phyloP scores from a whole-genome alignment of 345 rosid genomes.

The Gossypium rotundifolium region DNA sequence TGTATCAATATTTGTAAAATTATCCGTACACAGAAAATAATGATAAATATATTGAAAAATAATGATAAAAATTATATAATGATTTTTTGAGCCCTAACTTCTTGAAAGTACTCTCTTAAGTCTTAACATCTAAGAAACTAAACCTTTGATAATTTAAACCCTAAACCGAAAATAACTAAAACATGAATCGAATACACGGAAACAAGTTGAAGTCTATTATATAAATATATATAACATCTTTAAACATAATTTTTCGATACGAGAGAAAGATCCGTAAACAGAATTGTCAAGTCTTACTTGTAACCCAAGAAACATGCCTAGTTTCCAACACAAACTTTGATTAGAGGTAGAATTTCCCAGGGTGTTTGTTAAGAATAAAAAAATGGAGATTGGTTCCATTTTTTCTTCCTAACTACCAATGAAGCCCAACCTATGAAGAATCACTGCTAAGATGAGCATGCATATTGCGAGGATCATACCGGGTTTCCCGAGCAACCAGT shows the following conservation, averaged over 20 bases:
- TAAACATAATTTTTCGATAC: not conserved
- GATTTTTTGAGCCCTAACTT: no score
- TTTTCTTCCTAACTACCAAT: slow-evolving; percentile 47
- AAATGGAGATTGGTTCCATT: not conserved
- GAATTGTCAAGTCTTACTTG: not conserved
- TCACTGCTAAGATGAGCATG: slow-evolving; percentile 72
- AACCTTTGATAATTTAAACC: not conserved
- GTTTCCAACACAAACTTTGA: not conserved
- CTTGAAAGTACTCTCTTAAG: not conserved
- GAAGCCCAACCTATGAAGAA: slow-evolving; percentile 78
- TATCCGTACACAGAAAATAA: not conserved
- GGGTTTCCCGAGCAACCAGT: slow-evolving; percentile 80
- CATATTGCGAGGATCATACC: slow-evolving; percentile 77
- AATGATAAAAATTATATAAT: no score
- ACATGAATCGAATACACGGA: not conserved
- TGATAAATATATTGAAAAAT: not conserved
- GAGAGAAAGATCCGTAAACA: not conserved
- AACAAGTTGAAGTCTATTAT: not conserved
- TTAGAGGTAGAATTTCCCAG: not conserved
- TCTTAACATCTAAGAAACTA: not conserved
- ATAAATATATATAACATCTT: not conserved
- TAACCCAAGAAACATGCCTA: not conserved
- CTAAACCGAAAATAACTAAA: not conserved
- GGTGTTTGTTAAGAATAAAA: not conserved
- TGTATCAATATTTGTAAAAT: not conserved